Percentiles rank a stretch among this genome's conserved stretches.
phyloP scores from a whole-genome alignment of 1,139 yeast genomes.

The Yamadazyma triangularis region DNA sequence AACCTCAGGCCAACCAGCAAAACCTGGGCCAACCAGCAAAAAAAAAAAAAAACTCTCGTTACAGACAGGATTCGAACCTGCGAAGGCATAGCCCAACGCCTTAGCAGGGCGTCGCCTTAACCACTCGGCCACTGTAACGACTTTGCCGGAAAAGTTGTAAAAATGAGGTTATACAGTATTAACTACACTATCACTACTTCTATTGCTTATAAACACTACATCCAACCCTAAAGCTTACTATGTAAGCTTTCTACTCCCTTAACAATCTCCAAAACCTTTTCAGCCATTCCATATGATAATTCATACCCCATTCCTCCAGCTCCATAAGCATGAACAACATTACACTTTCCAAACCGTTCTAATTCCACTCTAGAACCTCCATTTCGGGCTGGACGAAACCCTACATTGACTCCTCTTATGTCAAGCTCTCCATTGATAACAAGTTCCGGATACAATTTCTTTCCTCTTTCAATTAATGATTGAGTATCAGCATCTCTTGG shows the following conservation, averaged over 20 bases:
- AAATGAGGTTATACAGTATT: too few relatives aligned
- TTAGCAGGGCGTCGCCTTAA: slow-evolving; percentile 65
- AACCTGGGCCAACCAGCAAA: too few relatives aligned
- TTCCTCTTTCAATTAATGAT: slow-evolving; percentile 41
- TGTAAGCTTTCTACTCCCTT: not conserved
- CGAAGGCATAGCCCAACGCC: slow-evolving; percentile 85
- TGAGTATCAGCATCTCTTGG: slow-evolving; percentile 46
- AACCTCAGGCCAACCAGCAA: too few relatives aligned
- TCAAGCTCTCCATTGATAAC: slow-evolving; percentile 23
- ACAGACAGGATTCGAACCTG: slow-evolving; percentile 90
- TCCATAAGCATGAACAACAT: slow-evolving; percentile 67
- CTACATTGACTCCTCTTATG: slow-evolving; percentile 57
- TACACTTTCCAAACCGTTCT: slow-evolving; percentile 22
- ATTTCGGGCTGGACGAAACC: slow-evolving; percentile 65
- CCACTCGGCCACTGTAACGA: slow-evolving; percentile 66
- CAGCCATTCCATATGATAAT: slow-evolving; percentile 57
- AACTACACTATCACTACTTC: too few relatives aligned
- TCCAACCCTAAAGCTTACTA: slow-evolving; percentile 4
- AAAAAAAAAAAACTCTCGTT: slow-evolving; percentile 46
- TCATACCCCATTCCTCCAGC: slow-evolving; percentile 75
- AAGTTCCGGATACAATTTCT: slow-evolving; percentile 51
- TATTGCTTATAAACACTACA: too few relatives aligned
- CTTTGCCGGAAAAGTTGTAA: too few relatives aligned
- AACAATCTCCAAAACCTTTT: slow-evolving; percentile 7
- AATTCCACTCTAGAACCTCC: slow-evolving; percentile 52